A percentile compares a stretch with the other conserved stretches of the same genome.
These are phyloP conservation scores for Tetrapisispora namnaoensis DNA, from an alignment of 805 yeast genomes.

Conservation along the genomic window DNA sequence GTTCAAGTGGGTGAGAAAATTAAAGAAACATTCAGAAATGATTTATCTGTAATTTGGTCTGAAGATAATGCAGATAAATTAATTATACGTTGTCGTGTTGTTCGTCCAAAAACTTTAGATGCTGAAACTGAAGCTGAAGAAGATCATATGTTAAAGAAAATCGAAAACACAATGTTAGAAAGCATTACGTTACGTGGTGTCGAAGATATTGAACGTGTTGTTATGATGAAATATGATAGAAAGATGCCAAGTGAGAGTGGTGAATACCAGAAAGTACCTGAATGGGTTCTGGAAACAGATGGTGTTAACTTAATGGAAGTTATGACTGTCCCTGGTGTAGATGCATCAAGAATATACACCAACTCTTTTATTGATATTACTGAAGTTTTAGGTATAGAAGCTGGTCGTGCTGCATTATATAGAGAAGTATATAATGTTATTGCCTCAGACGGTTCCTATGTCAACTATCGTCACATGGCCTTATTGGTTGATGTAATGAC, in stretches of 20 bases:
- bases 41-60: constrained; percentile 95
- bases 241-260: constrained; percentile 70
- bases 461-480: constrained; percentile 97
- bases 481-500: constrained; percentile 97
- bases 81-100: constrained; percentile 95
- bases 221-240: constrained; percentile 75
- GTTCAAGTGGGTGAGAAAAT: constrained; percentile 96
- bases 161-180: constrained; percentile 94
- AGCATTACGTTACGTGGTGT: constrained; percentile 93
- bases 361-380: constrained; percentile 94
- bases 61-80: constrained; percentile 97
- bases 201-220: constrained; percentile 73
- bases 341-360: constrained; percentile 80
- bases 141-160: constrained; percentile 89
- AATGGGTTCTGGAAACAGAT: constrained; percentile 98
- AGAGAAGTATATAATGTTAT: constrained; percentile 93
- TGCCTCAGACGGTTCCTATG: constrained; percentile 99
- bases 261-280: constrained; percentile 79
- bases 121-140: constrained; percentile 94
- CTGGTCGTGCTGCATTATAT: constrained; percentile 89
- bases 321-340: constrained; percentile 91
- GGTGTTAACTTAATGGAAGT: constrained; percentile 95
- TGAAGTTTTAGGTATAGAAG: constrained; percentile 95
- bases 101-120: constrained; percentile 86
- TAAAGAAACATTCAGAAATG: constrained; percentile 86